These are phyloP conservation scores for Naganishia vaughanmartiniae DNA, from an alignment of 768 basidiomycete species.

Conservation along the genomic window DNA sequence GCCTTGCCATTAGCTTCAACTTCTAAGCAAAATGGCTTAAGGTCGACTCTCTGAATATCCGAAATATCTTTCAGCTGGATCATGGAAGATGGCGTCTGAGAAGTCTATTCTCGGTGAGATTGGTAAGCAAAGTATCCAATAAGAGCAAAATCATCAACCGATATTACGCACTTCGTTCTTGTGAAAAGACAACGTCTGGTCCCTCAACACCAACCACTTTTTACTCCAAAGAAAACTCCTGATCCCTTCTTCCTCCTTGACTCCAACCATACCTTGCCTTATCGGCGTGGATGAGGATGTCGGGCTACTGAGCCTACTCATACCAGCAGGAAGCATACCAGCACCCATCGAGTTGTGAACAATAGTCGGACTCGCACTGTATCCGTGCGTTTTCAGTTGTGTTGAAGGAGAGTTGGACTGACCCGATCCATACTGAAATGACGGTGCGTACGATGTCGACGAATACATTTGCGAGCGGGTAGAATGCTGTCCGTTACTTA, in stretches of 20 bases:
- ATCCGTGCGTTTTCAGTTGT: neutral
- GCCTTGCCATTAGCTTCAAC: conserved; percentile 81
- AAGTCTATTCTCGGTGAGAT: conserved; percentile 32
- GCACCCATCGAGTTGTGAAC: conserved; percentile 13
- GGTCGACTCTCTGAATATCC: conserved; percentile 84
- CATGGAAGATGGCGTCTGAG: conserved; percentile 56
- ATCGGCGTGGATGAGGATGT: conserved; percentile 26
- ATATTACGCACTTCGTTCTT: conserved; percentile 76
- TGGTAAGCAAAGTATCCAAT: neutral
- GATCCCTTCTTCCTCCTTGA: conserved; percentile 87
- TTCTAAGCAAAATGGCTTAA: conserved; percentile 89
- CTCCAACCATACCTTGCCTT: conserved; percentile 64
- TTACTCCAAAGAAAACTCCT: conserved; percentile 87
- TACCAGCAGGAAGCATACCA: conserved; percentile 16
- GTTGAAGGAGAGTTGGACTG: conserved; percentile 1
- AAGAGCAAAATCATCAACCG: neutral
- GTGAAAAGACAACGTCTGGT: conserved; percentile 73
- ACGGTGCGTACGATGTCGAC: conserved; percentile 29
- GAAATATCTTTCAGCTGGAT: conserved; percentile 74
- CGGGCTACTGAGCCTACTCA: conserved; percentile 6
- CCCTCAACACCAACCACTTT: conserved; percentile 83
- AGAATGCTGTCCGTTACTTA: neutral
- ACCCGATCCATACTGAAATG: conserved; percentile 19
- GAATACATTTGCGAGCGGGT: conserved; percentile 22
- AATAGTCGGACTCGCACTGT: neutral